Evolutionary conservation across 176 grass and related monocot species (phyloP).

Genomic region (Oropetium thomaeum): DNA sequence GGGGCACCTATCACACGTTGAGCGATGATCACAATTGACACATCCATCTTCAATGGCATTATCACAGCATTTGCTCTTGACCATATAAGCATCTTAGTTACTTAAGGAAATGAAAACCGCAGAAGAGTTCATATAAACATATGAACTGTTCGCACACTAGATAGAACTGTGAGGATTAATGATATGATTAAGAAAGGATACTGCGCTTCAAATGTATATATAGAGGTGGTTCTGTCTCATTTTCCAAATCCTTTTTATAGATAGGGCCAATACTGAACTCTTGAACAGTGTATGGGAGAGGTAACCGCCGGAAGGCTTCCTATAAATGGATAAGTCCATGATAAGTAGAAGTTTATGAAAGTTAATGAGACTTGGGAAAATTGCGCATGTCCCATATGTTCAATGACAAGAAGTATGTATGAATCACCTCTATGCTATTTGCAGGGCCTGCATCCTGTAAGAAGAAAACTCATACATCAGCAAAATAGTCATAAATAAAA

Average conservation of each 20-base stretch:
- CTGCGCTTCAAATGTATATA: conserved; percentile 75
- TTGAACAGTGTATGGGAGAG: conserved; percentile 68
- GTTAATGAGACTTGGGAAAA: not conserved
- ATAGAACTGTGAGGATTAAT: not conserved
- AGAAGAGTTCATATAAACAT: not conserved
- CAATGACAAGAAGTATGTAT: conserved; percentile 1
- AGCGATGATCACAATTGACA: conserved; percentile 50
- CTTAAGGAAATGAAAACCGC: conserved; percentile 23
- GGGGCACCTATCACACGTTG: conserved; percentile 72
- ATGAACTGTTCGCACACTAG: not conserved
- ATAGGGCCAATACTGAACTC: conserved; percentile 65
- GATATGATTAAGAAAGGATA: conserved; percentile 57
- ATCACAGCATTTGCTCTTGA: conserved; percentile 66
- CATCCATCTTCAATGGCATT: conserved; percentile 58
- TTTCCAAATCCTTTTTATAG: conserved; percentile 41
- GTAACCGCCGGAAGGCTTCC: conserved; percentile 75
- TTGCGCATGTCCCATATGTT: not conserved
- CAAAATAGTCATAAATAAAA: conserved; percentile 9
- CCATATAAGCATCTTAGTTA: conserved; percentile 70
- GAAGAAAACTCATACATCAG: conserved; percentile 4
- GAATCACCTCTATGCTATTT: conserved; percentile 35
- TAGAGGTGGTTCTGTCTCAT: conserved; percentile 50
- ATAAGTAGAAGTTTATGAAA: not conserved
- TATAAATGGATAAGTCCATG: conserved; percentile 40
- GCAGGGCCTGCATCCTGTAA: conserved; percentile 32